Evolutionary conservation across 75 land plant genomes (phyloP).

Genomic region (Chamaecyparis obtusa): DNA sequence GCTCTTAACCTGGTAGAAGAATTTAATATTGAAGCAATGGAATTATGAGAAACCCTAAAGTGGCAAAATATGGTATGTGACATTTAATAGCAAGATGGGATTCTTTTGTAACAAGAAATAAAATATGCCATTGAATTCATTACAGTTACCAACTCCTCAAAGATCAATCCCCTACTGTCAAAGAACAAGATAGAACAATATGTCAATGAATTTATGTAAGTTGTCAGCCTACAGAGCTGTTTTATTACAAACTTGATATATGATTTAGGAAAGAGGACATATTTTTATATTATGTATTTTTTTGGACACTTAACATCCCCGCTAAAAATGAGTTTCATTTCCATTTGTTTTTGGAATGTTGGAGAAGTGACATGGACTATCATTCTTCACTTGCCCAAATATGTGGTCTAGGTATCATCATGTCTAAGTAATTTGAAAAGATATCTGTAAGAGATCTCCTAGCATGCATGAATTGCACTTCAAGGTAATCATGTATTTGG

Average conservation of each 20-base stretch:
- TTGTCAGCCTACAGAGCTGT: background rate
- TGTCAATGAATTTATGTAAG: background rate
- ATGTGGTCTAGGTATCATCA: background rate
- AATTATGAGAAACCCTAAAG: background rate
- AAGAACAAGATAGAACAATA: background rate
- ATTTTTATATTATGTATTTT: background rate
- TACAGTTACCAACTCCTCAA: background rate
- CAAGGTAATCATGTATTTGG: background rate
- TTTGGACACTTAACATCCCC: background rate
- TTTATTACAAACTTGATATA: background rate
- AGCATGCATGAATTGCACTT: background rate
- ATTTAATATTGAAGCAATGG: background rate
- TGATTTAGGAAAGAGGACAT: background rate
- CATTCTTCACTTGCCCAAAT: background rate
- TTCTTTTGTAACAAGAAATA: background rate
- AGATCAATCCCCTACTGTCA: background rate
- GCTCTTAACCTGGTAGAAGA: background rate
- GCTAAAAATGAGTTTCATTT: background rate
- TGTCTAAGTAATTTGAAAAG: background rate
- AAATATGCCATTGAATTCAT: background rate
- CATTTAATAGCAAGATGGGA: background rate
- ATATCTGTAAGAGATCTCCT: background rate
- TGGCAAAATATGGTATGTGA: background rate
- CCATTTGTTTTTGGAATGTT: background rate
- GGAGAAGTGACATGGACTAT: background rate